Conservation (phyloP, 208 protist species). For the Porcisia hertigi region DNA sequence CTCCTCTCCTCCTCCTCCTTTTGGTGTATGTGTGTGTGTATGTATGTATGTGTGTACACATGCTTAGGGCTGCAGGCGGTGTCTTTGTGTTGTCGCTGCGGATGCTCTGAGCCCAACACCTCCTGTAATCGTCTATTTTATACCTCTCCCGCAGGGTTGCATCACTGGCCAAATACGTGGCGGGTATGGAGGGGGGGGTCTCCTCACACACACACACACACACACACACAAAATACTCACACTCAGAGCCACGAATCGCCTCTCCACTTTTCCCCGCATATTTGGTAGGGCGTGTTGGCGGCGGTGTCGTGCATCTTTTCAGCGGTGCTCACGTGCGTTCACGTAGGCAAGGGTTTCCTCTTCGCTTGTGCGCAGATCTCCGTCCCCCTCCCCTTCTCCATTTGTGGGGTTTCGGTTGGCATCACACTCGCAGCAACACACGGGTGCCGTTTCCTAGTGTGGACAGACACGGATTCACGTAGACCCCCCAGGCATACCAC, state of each 20-base stretch:
- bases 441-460: too few species aligned
- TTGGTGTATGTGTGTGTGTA: not conserved
- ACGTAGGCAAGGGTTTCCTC: not conserved
- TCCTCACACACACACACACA: not conserved
- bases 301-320: not conserved
- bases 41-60: not conserved
- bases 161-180: not conserved
- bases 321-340: not conserved
- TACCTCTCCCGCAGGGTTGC: not conserved
- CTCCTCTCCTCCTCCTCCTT: not conserved
- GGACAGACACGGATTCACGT: too few species aligned
- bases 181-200: too few species aligned
- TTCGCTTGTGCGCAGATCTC: too few species aligned
- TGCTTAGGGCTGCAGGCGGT: not conserved
- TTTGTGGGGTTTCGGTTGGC: too few species aligned
- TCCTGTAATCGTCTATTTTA: not conserved
- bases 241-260: too few species aligned
- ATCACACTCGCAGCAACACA: too few species aligned
- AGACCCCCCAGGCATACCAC: not conserved
- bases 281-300: too few species aligned
- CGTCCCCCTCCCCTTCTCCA: too few species aligned
- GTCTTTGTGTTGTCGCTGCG: not conserved
- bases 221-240: not conserved
- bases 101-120: not conserved
- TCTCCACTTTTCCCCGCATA: too few species aligned